Conservation (phyloP, 1,284 basidiomycete genomes). For the Melampsora larici-populina region DNA sequence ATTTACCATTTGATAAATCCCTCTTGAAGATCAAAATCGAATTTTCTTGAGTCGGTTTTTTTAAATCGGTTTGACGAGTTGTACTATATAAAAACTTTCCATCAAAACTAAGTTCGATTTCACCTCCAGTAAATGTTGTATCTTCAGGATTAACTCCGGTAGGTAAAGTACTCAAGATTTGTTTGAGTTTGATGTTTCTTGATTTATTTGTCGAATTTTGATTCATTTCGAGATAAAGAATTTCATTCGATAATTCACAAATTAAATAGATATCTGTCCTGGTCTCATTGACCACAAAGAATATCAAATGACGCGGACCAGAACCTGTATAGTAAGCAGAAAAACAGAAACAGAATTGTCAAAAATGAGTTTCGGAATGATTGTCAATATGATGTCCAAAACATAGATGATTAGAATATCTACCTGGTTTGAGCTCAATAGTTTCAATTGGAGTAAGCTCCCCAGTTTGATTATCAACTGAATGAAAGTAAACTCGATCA, state of each 20-base stretch:
- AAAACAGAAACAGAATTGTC: not conserved
- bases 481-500: slow-evolving; percentile 27
- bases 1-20: slow-evolving; percentile 9
- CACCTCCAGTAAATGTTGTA: slow-evolving; percentile 10
- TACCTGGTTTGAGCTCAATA: slow-evolving; percentile 23
- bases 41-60: slow-evolving; percentile 20
- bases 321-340: not conserved
- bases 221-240: slow-evolving; percentile 9
- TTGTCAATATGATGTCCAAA: not conserved
- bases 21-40: slow-evolving; percentile 19
- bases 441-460: not conserved
- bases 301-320: slow-evolving; percentile 28
- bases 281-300: not conserved
- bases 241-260: slow-evolving; percentile 26
- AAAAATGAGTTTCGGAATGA: not conserved
- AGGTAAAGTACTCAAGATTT: slow-evolving; percentile 11
- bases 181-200: not conserved
- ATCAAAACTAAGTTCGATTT: slow-evolving; percentile 8
- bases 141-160: not conserved
- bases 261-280: slow-evolving; percentile 29
- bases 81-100: slow-evolving; percentile 25
- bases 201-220: not conserved
- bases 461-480: not conserved
- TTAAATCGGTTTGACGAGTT: slow-evolving; percentile 34
- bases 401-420: too few relatives aligned